phyloP scores from a whole-genome alignment of 2,329 filamentous ascomycete species.

The Clarireedia monteithiana region DNA sequence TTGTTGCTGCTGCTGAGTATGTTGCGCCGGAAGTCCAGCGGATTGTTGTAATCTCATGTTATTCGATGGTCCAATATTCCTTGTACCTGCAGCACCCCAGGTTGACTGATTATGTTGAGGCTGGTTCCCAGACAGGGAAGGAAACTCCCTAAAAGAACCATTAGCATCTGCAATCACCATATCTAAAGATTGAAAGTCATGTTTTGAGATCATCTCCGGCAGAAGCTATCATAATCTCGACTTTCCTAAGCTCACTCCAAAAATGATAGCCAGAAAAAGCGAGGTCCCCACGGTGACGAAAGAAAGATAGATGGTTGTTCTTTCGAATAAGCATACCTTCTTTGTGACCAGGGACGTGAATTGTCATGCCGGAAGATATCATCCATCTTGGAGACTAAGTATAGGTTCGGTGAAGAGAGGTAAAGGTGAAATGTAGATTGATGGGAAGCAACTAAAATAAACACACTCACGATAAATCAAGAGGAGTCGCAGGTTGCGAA shows the following conservation, averaged over 20 bases:
- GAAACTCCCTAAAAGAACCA: conserved; percentile 47
- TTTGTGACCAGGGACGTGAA: background rate
- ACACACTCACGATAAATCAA: conserved; percentile 56
- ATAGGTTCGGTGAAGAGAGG: background rate
- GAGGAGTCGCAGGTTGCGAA: conserved; percentile 52
- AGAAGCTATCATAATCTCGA: too few species aligned
- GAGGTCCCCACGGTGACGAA: background rate
- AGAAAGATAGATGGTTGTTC: background rate
- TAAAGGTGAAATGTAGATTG: background rate
- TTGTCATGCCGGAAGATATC: background rate
- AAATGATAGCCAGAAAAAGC: background rate
- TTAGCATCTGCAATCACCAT: conserved; percentile 12
- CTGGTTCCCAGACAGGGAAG: conserved; percentile 54
- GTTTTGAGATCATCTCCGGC: too few species aligned
- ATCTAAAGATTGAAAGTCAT: background rate
- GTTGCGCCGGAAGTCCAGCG: conserved; percentile 23
- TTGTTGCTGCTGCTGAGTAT: conserved; percentile 30
- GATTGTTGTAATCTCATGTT: conserved; percentile 27
- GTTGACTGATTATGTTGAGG: conserved; percentile 32
- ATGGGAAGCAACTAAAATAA: conserved; percentile 7
- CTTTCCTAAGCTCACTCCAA: too few species aligned
- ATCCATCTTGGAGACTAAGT: background rate
- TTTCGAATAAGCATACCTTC: conserved; percentile 3
- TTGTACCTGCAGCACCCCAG: conserved; percentile 26
- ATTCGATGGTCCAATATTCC: conserved; percentile 23